Base-by-base conservation (phyloP, 371 early-diverging fungal genomes). In the Mucor sp. region DNA sequence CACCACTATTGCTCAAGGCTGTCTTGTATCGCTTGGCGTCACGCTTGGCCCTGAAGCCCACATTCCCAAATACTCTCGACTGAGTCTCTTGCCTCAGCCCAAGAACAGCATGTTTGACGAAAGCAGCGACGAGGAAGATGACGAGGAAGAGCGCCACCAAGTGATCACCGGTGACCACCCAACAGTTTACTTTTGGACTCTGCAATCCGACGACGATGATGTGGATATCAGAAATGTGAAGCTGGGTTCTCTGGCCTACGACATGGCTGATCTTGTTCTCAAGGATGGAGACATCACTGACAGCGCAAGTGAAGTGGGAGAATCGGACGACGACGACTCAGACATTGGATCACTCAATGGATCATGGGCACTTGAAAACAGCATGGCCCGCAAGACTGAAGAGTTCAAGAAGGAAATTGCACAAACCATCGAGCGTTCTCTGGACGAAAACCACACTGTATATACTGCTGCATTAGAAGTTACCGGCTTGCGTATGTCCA, bases 401-500 rank as follows among this genome's bases (percentile, higher is more conserved):
- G 92, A 92, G 55, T 90, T 94, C 77, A 88, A 88, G 58, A 81
- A 82, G 19, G 98, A 98, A 82, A 88, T 94, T 27, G 77, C 82
- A 1, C 85, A 85, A 66, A 95, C 96, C 0, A 72, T 97, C 58
- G 89, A 91, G 28, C 86, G 96, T 15, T 93, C 95, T 11, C 84
- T 96, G 67, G 83, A 79, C 28, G 94, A 96, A 62, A 81, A 87
- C 48, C 94, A 93, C 70, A 74, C 82, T 1, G 85, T 92, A 11
- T 94, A 94, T 27, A 89, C 89, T 64, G 89, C 96, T 7, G 86
- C 88, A 12, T 75, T 96, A 17, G 98, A 98, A 82, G 84, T 97
- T 32, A 96, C 95, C 61, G 90, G 95, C 8, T 78, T 95, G 65
- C 93, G 96, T 68, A 92, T 97, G 92, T 91, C 96, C 6, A 89